These are phyloP conservation scores for Termitomyces sp. DNA, from an alignment of 768 basidiomycete genomes.

Conservation along the genomic window DNA sequence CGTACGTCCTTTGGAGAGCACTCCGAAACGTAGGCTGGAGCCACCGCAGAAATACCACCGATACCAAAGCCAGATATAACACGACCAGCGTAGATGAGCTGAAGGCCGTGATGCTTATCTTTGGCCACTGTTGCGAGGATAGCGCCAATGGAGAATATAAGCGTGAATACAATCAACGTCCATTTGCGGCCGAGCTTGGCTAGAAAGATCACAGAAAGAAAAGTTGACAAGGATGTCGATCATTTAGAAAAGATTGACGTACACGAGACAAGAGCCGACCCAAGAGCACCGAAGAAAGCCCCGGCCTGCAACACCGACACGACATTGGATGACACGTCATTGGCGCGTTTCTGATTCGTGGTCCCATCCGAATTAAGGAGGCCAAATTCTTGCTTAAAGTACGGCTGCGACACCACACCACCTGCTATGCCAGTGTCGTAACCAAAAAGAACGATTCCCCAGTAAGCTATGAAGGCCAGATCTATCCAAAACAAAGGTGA, in stretches of 20 bases:
- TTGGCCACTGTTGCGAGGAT: slow-evolving; percentile 66
- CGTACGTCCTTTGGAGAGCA: slow-evolving; percentile 84
- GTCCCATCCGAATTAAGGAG: slow-evolving; percentile 40
- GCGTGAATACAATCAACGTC: slow-evolving; percentile 54
- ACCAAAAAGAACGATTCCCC: slow-evolving; percentile 80
- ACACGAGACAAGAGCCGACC: slow-evolving; percentile 68
- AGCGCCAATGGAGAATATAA: slow-evolving; percentile 68
- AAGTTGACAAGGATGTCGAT: not conserved
- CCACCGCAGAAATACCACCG: slow-evolving; percentile 77
- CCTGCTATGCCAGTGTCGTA: slow-evolving; percentile 54
- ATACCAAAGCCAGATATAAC: slow-evolving; percentile 78
- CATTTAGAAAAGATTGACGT: slow-evolving; percentile 12
- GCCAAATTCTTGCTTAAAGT: slow-evolving; percentile 62
- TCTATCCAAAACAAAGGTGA: slow-evolving; percentile 30
- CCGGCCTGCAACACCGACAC: slow-evolving; percentile 86
- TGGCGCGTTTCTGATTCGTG: slow-evolving; percentile 27
- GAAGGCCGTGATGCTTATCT: slow-evolving; percentile 44
- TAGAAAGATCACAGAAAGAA: slow-evolving; percentile 15
- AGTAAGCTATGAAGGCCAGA: slow-evolving; percentile 69
- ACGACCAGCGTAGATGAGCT: slow-evolving; percentile 75
- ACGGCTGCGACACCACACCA: slow-evolving; percentile 52
- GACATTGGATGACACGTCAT: slow-evolving; percentile 71
- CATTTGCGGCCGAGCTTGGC: slow-evolving; percentile 60
- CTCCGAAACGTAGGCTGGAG: slow-evolving; percentile 83
- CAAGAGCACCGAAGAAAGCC: slow-evolving; percentile 83